Percentiles rank a stretch among this genome's conserved stretches.
Conservation (phyloP, 768 basidiomycete species). For the Agrocybe pediades region DNA sequence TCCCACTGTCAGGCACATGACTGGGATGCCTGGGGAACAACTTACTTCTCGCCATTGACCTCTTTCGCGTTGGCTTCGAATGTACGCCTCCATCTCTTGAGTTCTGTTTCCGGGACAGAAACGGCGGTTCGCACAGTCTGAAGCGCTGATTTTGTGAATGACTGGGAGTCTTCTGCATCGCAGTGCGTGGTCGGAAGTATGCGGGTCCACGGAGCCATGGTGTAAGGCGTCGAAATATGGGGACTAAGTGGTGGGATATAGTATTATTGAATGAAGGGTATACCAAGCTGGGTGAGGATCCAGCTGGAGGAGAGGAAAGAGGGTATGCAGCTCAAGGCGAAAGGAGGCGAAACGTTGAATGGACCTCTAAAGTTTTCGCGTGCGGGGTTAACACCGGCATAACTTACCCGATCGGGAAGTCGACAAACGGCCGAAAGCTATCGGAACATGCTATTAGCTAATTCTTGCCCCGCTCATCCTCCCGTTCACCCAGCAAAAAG, state of each 20-base stretch:
- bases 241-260: constrained; percentile 14
- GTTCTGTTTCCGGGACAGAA: constrained; percentile 75
- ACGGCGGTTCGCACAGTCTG: constrained; percentile 70
- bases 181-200: constrained; percentile 54
- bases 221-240: constrained; percentile 1
- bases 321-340: constrained; percentile 6
- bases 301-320: constrained; percentile 13
- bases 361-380: constrained; percentile 29
- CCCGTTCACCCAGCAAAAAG: constrained; percentile 2
- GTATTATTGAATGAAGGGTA: constrained; percentile 15
- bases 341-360: constrained; percentile 17
- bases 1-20: constrained; percentile 21
- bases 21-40: constrained; percentile 21
- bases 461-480: constrained; percentile 9
- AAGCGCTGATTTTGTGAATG: constrained; percentile 55
- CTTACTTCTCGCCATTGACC: constrained; percentile 81
- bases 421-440: constrained; percentile 11
- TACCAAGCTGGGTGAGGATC: constrained; percentile 9
- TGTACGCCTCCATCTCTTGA: constrained; percentile 85
- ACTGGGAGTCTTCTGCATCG: constrained; percentile 50
- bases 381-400: constrained; percentile 35
- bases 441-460: constrained; percentile 5
- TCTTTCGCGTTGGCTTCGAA: constrained; percentile 86
- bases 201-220: constrained; percentile 15
- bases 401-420: constrained; percentile 17